Conservation (phyloP, 2,329 filamentous ascomycete species). For the Claviceps purpurea region DNA sequence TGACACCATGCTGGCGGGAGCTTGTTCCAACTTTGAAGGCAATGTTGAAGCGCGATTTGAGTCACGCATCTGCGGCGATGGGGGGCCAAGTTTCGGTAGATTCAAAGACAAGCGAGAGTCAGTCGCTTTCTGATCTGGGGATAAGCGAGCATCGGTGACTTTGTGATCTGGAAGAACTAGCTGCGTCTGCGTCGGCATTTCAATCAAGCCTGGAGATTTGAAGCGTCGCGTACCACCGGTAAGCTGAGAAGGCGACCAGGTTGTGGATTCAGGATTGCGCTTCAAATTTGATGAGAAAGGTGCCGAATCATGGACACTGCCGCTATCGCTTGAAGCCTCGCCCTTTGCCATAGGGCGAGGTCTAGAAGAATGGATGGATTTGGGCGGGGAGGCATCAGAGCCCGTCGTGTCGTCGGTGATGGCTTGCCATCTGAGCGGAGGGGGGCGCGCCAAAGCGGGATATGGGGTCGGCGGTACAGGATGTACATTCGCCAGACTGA, state of each 20-base stretch:
- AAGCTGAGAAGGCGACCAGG: conserved; percentile 24
- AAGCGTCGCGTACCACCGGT: conserved; percentile 29
- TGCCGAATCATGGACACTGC: conserved; percentile 36
- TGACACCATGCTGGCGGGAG: conserved; percentile 37
- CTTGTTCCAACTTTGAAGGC: conserved; percentile 34
- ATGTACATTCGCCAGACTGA: conserved; percentile 33
- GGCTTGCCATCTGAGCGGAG: conserved; percentile 33
- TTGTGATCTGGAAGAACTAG: conserved; percentile 28
- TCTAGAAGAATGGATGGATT: conserved; percentile 11
- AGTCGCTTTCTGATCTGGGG: conserved; percentile 32
- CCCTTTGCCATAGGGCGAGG: conserved; percentile 17
- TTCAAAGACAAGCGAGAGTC: conserved; percentile 43
- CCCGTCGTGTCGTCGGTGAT: conserved; percentile 28
- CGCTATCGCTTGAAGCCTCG: conserved; percentile 32
- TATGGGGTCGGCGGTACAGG: conserved; percentile 25
- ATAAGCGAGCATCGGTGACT: conserved; percentile 40
- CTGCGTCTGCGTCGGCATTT: conserved; percentile 11
- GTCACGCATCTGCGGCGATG: conserved; percentile 15
- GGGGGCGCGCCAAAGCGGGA: conserved; percentile 24
- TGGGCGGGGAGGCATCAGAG: conserved; percentile 20
- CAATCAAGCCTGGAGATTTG: conserved; percentile 23
- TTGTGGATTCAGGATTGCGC: conserved; percentile 35
- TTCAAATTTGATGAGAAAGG: conserved; percentile 42
- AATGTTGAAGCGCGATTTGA: conserved; percentile 33
- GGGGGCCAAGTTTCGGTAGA: conserved; percentile 30